phyloP scores from a whole-genome alignment of 2,329 filamentous ascomycete genomes.

The Fusarium pseudograminearum region DNA sequence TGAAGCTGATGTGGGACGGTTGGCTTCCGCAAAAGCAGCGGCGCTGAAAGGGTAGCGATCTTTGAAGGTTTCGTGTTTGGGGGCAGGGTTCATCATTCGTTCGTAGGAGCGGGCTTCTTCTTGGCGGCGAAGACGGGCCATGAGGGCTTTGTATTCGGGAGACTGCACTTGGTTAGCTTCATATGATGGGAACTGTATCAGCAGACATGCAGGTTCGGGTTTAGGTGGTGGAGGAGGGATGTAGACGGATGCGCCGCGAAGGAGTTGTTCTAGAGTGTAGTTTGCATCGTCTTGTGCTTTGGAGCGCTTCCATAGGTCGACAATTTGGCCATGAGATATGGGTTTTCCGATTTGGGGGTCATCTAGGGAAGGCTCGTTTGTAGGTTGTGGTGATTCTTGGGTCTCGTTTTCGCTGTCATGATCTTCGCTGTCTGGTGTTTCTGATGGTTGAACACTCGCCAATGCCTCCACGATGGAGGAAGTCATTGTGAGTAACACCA shows the following conservation, averaged over 20 bases:
- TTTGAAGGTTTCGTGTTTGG: conserved; percentile 68
- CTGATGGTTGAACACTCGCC: conserved; percentile 48
- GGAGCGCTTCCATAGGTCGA: conserved; percentile 70
- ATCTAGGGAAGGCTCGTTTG: conserved; percentile 65
- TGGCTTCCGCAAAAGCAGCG: conserved; percentile 67
- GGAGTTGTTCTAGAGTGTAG: conserved; percentile 74
- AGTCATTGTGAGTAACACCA: conserved; percentile 86
- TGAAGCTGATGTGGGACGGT: conserved; percentile 59
- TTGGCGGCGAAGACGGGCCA: conserved; percentile 84
- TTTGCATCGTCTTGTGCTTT: conserved; percentile 50
- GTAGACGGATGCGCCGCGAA: conserved; percentile 80
- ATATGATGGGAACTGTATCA: background rate
- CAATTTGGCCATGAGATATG: conserved; percentile 77
- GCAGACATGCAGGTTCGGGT: conserved; percentile 75
- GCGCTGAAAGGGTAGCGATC: conserved; percentile 69
- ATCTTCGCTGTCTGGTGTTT: conserved; percentile 14
- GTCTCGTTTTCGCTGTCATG: conserved; percentile 36
- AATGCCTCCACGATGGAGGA: conserved; percentile 74
- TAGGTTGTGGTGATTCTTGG: conserved; percentile 10
- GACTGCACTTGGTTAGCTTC: conserved; percentile 57
- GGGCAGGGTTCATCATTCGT: conserved; percentile 76
- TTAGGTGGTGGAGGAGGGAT: conserved; percentile 84
- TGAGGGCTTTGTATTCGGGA: conserved; percentile 85
- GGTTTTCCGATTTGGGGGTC: conserved; percentile 70
- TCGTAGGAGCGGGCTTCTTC: conserved; percentile 87